phyloP scores from a whole-genome alignment of 805 yeast species.

The Jamesozyma gamospora region DNA sequence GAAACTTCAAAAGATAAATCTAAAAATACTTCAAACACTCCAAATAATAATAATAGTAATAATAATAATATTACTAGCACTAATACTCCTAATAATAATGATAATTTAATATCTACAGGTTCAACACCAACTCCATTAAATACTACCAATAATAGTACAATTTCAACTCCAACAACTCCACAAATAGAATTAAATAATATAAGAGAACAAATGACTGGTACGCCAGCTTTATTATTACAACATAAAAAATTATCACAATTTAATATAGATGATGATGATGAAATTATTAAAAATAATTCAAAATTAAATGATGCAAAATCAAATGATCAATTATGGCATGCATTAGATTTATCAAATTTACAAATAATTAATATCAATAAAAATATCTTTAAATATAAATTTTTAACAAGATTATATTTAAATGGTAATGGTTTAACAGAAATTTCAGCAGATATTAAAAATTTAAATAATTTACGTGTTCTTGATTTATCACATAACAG shows the following conservation, averaged over 20 bases:
- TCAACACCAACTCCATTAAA: slow-evolving; percentile 11
- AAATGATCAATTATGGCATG: slow-evolving; percentile 86
- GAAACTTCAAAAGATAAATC: slow-evolving; percentile 8
- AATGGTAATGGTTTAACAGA: slow-evolving; percentile 70
- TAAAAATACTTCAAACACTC: not conserved
- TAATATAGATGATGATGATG: slow-evolving; percentile 46
- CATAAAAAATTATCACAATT: slow-evolving; percentile 34
- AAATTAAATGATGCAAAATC: slow-evolving; percentile 15
- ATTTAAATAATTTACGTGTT: slow-evolving; percentile 64
- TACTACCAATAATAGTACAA: slow-evolving; percentile 17
- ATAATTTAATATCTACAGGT: slow-evolving; percentile 5
- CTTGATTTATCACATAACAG: slow-evolving; percentile 77
- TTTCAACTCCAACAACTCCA: slow-evolving; percentile 28
- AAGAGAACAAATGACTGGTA: slow-evolving; percentile 15
- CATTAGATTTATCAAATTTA: slow-evolving; percentile 85
- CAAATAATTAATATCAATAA: slow-evolving; percentile 63
- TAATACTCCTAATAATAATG: not conserved
- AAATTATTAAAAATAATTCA: slow-evolving; percentile 25
- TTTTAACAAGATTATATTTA: slow-evolving; percentile 76
- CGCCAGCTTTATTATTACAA: slow-evolving; percentile 27
- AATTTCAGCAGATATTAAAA: slow-evolving; percentile 59
- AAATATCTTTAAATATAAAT: slow-evolving; percentile 67
- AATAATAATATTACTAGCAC: slow-evolving; percentile 1
- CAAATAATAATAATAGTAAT: not conserved
- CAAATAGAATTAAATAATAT: slow-evolving; percentile 21